Evolutionary conservation across 192 early-diverging fungal species (phyloP).

Genomic region (Entrophospora sp.): DNA sequence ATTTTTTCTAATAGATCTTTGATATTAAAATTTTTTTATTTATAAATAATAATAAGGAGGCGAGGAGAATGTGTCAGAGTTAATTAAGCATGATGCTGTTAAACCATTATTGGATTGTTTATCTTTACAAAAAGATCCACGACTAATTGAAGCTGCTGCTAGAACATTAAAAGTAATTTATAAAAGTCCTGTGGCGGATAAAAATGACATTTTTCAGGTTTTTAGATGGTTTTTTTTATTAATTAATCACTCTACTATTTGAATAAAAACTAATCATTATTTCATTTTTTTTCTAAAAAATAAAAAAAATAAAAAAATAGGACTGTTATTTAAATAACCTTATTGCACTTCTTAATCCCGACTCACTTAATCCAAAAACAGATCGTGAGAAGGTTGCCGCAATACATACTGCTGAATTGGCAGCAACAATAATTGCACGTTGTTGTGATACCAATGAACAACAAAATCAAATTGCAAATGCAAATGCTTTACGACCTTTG

Average conservation of each 20-base stretch:
- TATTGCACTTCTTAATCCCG: conserved; percentile 38
- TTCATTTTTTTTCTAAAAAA: background rate
- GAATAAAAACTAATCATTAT: no score
- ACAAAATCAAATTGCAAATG: conserved; percentile 46
- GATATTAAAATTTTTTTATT: background rate
- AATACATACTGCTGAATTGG: conserved; percentile 53
- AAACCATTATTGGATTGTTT: conserved; percentile 43
- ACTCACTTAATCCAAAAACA: conserved; percentile 23
- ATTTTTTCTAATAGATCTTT: background rate
- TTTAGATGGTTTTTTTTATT: no score
- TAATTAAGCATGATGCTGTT: conserved; percentile 50
- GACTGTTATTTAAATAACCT: conserved; percentile 36
- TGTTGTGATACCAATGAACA: conserved; percentile 51
- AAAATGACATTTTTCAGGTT: conserved; percentile 43
- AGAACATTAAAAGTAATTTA: conserved; percentile 61
- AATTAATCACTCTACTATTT: no score
- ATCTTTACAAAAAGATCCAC: conserved; percentile 31
- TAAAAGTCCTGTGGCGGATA: conserved; percentile 42
- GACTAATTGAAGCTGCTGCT: conserved; percentile 57
- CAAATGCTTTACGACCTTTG: conserved; percentile 49
- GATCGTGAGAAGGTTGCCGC: conserved; percentile 25
- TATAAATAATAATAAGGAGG: conserved; percentile 36
- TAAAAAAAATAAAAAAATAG: conserved; percentile 15
- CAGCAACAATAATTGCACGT: conserved; percentile 53
- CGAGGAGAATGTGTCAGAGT: conserved; percentile 48